A percentile compares a stretch with the other conserved stretches of the same genome.
Conservation (phyloP, 441 rosid species). For the Pelargonium citronellum region DNA sequence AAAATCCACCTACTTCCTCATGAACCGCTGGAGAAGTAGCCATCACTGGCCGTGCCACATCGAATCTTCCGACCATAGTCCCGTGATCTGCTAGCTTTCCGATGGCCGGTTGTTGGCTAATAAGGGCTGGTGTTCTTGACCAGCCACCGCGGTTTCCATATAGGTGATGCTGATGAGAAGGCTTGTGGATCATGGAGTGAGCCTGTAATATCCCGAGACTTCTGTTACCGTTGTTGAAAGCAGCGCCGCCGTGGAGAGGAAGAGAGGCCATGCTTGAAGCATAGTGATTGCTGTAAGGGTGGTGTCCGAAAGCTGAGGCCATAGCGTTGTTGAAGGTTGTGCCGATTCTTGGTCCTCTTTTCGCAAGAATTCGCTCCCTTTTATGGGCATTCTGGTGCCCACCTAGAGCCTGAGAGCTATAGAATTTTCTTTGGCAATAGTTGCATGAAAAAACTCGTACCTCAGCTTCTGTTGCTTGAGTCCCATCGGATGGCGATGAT, state of each 20-base stretch:
- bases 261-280: slow-evolving; percentile 47
- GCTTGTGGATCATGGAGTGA: slow-evolving; percentile 62
- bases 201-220: slow-evolving; percentile 58
- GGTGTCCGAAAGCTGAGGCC: slow-evolving; percentile 41
- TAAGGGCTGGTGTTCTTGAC: slow-evolving; percentile 37
- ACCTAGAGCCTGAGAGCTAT: slow-evolving; percentile 84
- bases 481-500: slow-evolving; percentile 8
- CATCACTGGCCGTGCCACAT: slow-evolving; percentile 26
- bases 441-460: slow-evolving; percentile 70
- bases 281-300: slow-evolving; percentile 30
- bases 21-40: slow-evolving; percentile 25
- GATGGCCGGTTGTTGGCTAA: slow-evolving; percentile 54
- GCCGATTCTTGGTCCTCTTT: slow-evolving; percentile 52
- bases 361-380: slow-evolving; percentile 68
- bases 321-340: slow-evolving; percentile 14
- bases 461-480: slow-evolving; percentile 32
- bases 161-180: slow-evolving; percentile 30
- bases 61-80: slow-evolving; percentile 32
- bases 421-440: slow-evolving; percentile 77
- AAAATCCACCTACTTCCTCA: slow-evolving; percentile 20
- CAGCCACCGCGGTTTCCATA: slow-evolving; percentile 35
- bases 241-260: slow-evolving; percentile 42
- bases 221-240: slow-evolving; percentile 26
- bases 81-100: slow-evolving; percentile 35
- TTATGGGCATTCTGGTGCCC: slow-evolving; percentile 94